A percentile compares a stretch with the other conserved stretches of the same genome.
phyloP scores from a whole-genome alignment of 768 basidiomycete genomes.

The Ramaria sp. region DNA sequence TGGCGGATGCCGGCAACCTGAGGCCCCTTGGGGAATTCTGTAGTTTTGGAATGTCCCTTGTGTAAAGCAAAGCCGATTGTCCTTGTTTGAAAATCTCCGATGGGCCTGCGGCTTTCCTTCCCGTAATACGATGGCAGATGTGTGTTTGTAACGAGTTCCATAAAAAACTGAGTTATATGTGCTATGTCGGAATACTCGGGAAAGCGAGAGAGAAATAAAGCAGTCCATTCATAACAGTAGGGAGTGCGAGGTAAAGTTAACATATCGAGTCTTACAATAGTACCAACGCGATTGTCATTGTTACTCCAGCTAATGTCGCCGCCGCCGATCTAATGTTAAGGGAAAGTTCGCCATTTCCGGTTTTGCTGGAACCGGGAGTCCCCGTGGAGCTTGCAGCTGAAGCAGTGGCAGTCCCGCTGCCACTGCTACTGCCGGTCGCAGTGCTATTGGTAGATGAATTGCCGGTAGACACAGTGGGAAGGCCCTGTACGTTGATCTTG shows the following conservation, averaged over 20 bases:
- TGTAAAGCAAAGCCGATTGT: too few species aligned
- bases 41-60: too few species aligned
- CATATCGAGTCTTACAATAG: background rate
- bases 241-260: background rate
- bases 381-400: background rate
- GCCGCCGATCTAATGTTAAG: background rate
- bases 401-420: background rate
- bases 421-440: background rate
- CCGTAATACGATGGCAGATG: too few species aligned
- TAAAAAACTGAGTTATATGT: background rate
- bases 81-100: too few species aligned
- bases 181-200: background rate
- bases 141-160: too few species aligned
- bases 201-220: background rate
- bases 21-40: too few species aligned
- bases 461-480: background rate
- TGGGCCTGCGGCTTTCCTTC: too few species aligned
- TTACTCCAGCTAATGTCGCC: background rate
- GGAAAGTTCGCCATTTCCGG: background rate
- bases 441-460: background rate
- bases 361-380: background rate
- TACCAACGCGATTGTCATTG: background rate
- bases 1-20: too few species aligned
- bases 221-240: background rate
- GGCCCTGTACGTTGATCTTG: conserved; percentile 17